Evolutionary conservation across 2,329 filamentous ascomycete genomes (phyloP).

Genomic region (Colletotrichum tofieldiae): DNA sequence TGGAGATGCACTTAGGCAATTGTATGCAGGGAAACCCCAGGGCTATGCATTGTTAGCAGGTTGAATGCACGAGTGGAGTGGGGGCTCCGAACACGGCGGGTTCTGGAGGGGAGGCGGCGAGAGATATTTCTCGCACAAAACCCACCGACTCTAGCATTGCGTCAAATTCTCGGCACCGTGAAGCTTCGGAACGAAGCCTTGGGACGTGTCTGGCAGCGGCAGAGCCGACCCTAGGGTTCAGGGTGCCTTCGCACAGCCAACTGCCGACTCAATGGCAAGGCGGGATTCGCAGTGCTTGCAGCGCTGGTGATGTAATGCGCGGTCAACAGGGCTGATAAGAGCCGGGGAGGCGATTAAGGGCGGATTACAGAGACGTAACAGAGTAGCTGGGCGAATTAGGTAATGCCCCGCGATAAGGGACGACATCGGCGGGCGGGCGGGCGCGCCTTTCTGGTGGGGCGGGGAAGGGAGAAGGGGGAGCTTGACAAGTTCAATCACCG

Average conservation of each 20-base stretch:
- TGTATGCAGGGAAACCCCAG: slow-evolving; percentile 19
- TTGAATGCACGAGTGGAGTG: not conserved
- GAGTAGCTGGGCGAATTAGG: slow-evolving; percentile 26
- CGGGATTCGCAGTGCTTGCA: slow-evolving; percentile 5
- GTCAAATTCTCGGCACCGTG: slow-evolving; percentile 19
- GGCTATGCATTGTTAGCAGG: slow-evolving; percentile 11
- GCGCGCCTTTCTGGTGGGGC: slow-evolving; percentile 23
- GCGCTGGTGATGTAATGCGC: slow-evolving; percentile 39
- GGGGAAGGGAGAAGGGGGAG: not conserved
- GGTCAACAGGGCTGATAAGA: slow-evolving; percentile 40
- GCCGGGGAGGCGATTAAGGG: slow-evolving; percentile 8
- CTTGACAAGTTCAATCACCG: not conserved
- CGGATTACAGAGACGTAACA: slow-evolving; percentile 2
- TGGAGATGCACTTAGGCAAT: slow-evolving; percentile 28
- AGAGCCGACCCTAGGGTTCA: slow-evolving; percentile 9
- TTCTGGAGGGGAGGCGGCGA: not conserved
- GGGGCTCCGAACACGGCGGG: slow-evolving; percentile 34
- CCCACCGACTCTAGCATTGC: slow-evolving; percentile 22
- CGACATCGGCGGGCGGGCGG: slow-evolving; percentile 34
- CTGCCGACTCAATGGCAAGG: slow-evolving; percentile 25
- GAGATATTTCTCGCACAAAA: slow-evolving; percentile 4
- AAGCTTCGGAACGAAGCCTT: not conserved
- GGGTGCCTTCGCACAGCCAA: slow-evolving; percentile 5
- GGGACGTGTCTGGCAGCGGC: not conserved
- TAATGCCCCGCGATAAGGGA: slow-evolving; percentile 39